Evolutionary conservation across 164 flowering plant species (phyloP).

Genomic region (Annona squamosa): DNA sequence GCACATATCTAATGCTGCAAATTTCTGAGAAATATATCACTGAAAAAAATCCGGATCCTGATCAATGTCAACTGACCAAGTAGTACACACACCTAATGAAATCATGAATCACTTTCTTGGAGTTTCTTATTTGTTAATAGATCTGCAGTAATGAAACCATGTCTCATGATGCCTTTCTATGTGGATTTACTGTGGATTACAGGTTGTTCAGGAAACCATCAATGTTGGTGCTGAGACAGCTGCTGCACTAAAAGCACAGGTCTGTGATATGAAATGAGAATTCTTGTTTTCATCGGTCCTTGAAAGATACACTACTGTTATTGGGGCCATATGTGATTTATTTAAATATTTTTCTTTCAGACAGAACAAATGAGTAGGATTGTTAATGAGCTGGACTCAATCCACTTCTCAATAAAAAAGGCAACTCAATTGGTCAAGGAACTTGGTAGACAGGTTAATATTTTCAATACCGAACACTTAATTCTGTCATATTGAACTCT

Average conservation of each 20-base stretch:
- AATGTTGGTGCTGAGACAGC: slow-evolving; percentile 87
- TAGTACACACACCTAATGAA: neutral
- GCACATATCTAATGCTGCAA: no score
- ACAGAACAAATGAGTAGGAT: slow-evolving; percentile 97
- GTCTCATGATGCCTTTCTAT: neutral
- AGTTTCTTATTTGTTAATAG: slow-evolving; percentile 2
- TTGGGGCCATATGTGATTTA: neutral
- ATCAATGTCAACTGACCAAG: neutral
- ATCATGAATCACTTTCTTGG: neutral
- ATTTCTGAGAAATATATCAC: no score
- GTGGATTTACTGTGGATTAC: slow-evolving; percentile 6
- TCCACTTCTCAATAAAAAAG: slow-evolving; percentile 88
- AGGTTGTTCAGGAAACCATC: slow-evolving; percentile 82
- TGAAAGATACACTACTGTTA: neutral
- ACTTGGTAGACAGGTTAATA: slow-evolving; percentile 33
- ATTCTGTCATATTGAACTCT: neutral
- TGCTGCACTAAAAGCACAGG: slow-evolving; percentile 91
- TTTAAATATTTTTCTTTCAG: slow-evolving; percentile 28
- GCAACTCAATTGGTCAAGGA: slow-evolving; percentile 68
- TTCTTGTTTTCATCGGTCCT: neutral
- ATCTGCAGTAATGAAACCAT: neutral
- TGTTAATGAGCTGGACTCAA: slow-evolving; percentile 91
- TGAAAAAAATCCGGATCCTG: neutral
- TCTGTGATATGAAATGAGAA: slow-evolving; percentile 15
- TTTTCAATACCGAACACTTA: neutral